phyloP scores from a whole-genome alignment of 2,329 filamentous ascomycete species.

The Diaporthe australafricana region DNA sequence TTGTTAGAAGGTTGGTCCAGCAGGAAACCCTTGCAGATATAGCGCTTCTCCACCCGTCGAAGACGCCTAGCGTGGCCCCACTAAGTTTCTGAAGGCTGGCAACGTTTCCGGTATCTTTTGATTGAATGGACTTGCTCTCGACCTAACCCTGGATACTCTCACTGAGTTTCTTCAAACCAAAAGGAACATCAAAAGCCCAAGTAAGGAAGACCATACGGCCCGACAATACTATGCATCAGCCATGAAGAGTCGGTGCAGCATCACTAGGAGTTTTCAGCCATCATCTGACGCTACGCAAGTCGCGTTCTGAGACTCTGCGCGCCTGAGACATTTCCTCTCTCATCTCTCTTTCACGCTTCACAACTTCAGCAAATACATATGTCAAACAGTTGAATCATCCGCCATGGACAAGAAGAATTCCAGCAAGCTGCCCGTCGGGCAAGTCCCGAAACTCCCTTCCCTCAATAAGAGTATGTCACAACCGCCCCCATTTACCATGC shows the following conservation, averaged over 20 bases:
- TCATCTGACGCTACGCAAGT: neutral
- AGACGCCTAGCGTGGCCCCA: neutral
- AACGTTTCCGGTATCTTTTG: neutral
- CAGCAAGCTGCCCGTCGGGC: constrained; percentile 37
- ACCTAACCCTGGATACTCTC: neutral
- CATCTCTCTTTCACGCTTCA: neutral
- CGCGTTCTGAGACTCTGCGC: neutral
- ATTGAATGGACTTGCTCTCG: neutral
- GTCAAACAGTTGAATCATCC: neutral
- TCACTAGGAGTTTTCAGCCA: neutral
- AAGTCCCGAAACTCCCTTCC: constrained; percentile 49
- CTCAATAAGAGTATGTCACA: constrained; percentile 46
- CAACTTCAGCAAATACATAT: neutral
- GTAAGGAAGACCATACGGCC: neutral
- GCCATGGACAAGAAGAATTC: neutral
- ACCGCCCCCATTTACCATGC: neutral
- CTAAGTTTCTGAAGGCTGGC: neutral
- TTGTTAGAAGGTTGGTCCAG: too few relatives aligned
- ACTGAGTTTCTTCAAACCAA: neutral
- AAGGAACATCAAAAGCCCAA: neutral
- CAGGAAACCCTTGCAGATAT: neutral
- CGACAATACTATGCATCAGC: neutral
- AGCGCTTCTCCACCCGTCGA: neutral
- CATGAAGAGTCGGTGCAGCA: constrained; percentile 19
- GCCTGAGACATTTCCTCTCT: neutral